Conservation (phyloP, 768 basidiomycete species). For the Trametes cinnabarina region DNA sequence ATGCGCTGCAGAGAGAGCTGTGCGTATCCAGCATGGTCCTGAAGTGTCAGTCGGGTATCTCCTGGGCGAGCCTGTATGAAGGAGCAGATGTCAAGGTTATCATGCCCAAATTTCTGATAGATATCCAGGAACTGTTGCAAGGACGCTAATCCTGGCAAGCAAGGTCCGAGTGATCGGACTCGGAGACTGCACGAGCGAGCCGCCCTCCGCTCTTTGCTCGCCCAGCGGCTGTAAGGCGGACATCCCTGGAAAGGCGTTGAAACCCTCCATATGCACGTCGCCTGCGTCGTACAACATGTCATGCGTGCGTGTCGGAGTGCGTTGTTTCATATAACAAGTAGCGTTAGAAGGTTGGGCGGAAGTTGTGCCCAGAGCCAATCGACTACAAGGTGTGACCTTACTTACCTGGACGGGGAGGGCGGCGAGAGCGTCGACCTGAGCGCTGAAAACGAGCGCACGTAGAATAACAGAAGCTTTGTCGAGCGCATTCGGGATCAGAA, state of each 20-base stretch:
- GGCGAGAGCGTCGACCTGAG: not conserved
- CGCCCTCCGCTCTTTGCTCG: not conserved
- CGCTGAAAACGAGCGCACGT: not conserved
- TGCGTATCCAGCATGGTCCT: not conserved
- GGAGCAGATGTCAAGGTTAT: slow-evolving; percentile 8
- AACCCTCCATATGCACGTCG: not conserved
- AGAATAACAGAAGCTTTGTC: slow-evolving; percentile 6
- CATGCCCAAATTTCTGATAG: not conserved
- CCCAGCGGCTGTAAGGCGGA: slow-evolving; percentile 13
- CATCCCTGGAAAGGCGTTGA: not conserved
- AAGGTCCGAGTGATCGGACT: slow-evolving; percentile 9
- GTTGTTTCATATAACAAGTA: not conserved
- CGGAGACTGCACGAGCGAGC: slow-evolving; percentile 1
- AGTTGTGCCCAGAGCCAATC: not conserved
- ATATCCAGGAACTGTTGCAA: not conserved
- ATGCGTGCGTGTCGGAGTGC: not conserved
- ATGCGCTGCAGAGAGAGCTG: not conserved
- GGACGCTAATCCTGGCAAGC: not conserved
- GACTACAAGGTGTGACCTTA: not conserved
- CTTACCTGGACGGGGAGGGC: not conserved
- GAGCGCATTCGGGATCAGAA: slow-evolving; percentile 4
- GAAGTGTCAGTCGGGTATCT: no score
- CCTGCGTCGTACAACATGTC: not conserved
- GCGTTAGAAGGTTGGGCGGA: not conserved
- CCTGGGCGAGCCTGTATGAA: not conserved